These are phyloP conservation scores for Kazachstania africana DNA, from an alignment of 805 yeast genomes.

Conservation along the genomic window DNA sequence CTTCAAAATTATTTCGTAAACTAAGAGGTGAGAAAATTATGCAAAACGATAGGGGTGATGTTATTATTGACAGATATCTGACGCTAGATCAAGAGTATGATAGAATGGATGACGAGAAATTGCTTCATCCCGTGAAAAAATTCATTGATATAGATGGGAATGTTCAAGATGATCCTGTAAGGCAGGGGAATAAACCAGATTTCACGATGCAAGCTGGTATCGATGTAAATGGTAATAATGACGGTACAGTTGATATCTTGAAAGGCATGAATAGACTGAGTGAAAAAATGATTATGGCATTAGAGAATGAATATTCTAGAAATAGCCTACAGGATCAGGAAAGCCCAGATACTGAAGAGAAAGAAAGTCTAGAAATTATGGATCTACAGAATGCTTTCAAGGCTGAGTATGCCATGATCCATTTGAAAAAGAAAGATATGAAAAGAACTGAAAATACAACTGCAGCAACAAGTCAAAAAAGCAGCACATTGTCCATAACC, in stretches of 20 bases:
- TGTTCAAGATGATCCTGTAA: constrained; percentile 65
- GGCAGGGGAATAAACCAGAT: constrained; percentile 73
- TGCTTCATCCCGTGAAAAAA: constrained; percentile 44
- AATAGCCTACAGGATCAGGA: constrained; percentile 23
- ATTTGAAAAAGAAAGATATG: constrained; percentile 16
- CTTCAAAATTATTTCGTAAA: constrained; percentile 76
- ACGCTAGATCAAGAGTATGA: constrained; percentile 52
- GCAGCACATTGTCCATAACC: background rate
- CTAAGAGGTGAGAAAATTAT: constrained; percentile 80
- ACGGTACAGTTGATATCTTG: constrained; percentile 58
- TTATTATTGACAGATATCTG: constrained; percentile 73
- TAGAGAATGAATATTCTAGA: constrained; percentile 33
- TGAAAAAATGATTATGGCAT: constrained; percentile 59
- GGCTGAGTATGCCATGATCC: constrained; percentile 43
- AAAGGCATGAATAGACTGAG: constrained; percentile 83
- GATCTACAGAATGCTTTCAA: constrained; percentile 40
- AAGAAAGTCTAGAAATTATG: constrained; percentile 35
- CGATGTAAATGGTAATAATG: constrained; percentile 42
- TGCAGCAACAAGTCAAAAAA: background rate
- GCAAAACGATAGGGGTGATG: constrained; percentile 69
- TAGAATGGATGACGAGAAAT: constrained; percentile 31
- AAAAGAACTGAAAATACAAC: background rate
- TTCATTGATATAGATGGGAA: constrained; percentile 75
- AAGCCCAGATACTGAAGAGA: constrained; percentile 27
- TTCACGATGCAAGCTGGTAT: constrained; percentile 64